Evolutionary conservation across 208 protist species (phyloP).

Genomic region (Trypanosoma theileri): DNA sequence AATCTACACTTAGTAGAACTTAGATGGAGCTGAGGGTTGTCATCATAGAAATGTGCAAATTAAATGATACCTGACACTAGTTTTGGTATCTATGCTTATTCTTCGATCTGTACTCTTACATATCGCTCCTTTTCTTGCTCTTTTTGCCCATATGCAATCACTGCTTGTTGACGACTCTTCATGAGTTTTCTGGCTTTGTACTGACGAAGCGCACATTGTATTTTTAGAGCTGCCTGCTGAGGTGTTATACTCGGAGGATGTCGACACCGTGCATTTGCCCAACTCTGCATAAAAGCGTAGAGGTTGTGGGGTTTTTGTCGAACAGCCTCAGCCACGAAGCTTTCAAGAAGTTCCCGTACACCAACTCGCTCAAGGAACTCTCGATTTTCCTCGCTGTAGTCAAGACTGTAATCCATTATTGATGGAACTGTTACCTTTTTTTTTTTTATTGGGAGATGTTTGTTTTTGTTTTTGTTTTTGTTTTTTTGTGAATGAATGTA

Average conservation of each 20-base stretch:
- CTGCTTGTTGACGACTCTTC: background rate
- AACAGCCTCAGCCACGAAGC: slow-evolving; percentile 32
- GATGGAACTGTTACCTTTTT: background rate
- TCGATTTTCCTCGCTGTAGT: slow-evolving; percentile 26
- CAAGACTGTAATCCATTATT: slow-evolving; percentile 25
- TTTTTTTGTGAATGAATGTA: background rate
- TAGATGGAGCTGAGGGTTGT: too few species aligned
- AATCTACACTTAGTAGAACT: too few species aligned
- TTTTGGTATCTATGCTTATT: background rate
- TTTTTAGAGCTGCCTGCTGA: slow-evolving; percentile 18
- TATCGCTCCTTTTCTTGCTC: background rate
- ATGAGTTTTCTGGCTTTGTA: slow-evolving; percentile 6
- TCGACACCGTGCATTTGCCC: slow-evolving; percentile 31
- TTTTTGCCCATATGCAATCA: background rate
- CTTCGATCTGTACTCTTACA: background rate
- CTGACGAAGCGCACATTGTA: slow-evolving; percentile 27
- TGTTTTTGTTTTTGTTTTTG: background rate
- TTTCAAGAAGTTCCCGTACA: slow-evolving; percentile 31
- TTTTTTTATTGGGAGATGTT: background rate
- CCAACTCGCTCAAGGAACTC: slow-evolving; percentile 19
- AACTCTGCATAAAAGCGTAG: slow-evolving; percentile 41
- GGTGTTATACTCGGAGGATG: background rate
- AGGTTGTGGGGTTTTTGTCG: slow-evolving; percentile 39
- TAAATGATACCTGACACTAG: too few species aligned
- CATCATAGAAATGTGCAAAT: too few species aligned